Conservation (phyloP, 306 rosid species). For the Macrotyloma uniflorum region DNA sequence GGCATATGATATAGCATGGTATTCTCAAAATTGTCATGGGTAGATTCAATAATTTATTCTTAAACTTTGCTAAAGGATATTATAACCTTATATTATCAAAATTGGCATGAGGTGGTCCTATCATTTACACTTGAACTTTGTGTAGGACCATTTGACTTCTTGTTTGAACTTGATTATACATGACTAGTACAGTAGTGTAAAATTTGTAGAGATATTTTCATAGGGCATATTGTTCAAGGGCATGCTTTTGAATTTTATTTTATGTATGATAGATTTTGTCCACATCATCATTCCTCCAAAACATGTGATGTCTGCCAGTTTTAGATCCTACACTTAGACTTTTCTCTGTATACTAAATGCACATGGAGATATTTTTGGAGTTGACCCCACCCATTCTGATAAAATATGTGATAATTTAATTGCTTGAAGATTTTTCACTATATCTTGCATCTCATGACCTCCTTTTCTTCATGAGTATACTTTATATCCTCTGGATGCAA, state of each 20-base stretch:
- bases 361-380: neutral
- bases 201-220: neutral
- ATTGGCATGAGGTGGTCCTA: constrained; percentile 3
- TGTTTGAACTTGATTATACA: neutral
- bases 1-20: too few relatives aligned
- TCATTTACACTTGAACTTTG: neutral
- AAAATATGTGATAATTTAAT: constrained; percentile 9
- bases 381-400: neutral
- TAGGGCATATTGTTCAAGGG: neutral
- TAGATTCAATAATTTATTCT: neutral
- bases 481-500: neutral
- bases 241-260: constrained; percentile 2
- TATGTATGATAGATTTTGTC: neutral
- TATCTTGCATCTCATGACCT: neutral
- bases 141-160: neutral
- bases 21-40: too few relatives aligned
- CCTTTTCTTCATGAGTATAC: neutral
- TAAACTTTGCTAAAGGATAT: constrained; percentile 19
- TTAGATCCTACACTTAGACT: constrained; percentile 31
- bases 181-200: neutral
- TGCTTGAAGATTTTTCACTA: neutral
- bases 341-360: constrained; percentile 2
- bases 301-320: neutral
- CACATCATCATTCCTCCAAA: neutral
- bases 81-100: neutral